phyloP scores from a whole-genome alignment of 345 rosid species.

The Cochlearia excelsa region DNA sequence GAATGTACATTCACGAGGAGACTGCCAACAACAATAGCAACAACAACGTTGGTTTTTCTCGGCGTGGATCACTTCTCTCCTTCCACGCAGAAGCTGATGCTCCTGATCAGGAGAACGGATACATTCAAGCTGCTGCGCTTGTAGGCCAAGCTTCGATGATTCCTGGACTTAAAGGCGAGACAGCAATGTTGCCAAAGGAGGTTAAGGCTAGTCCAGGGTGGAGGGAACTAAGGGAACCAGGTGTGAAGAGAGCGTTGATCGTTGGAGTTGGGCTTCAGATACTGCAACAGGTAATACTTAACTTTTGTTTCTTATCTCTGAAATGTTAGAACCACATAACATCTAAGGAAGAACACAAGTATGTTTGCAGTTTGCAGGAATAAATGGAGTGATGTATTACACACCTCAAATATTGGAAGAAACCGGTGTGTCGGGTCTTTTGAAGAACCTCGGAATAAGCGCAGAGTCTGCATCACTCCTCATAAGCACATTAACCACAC shows the following conservation, averaged over 20 bases:
- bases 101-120: conserved; percentile 46
- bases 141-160: conserved; percentile 65
- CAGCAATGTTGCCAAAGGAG: conserved; percentile 47
- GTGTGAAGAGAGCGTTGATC: conserved; percentile 67
- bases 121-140: conserved; percentile 73
- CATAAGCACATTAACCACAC: conserved; percentile 66
- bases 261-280: conserved; percentile 82
- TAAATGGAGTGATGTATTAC: conserved; percentile 80
- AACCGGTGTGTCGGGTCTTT: conserved; percentile 74
- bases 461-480: conserved; percentile 76
- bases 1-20: conserved; percentile 71
- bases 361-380: conserved; percentile 69
- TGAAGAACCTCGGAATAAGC: conserved; percentile 55
- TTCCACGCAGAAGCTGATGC: conserved; percentile 45
- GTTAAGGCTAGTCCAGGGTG: conserved; percentile 55
- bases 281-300: conserved; percentile 65
- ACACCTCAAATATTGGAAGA: conserved; percentile 89
- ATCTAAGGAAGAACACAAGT: conserved; percentile 7
- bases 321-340: neutral
- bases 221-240: conserved; percentile 68
- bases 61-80: conserved; percentile 69
- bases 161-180: conserved; percentile 47
- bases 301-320: neutral
- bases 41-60: conserved; percentile 43
- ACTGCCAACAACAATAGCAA: conserved; percentile 29